phyloP scores from a whole-genome alignment of 192 early-diverging fungal species.

The Podila minutissima region DNA sequence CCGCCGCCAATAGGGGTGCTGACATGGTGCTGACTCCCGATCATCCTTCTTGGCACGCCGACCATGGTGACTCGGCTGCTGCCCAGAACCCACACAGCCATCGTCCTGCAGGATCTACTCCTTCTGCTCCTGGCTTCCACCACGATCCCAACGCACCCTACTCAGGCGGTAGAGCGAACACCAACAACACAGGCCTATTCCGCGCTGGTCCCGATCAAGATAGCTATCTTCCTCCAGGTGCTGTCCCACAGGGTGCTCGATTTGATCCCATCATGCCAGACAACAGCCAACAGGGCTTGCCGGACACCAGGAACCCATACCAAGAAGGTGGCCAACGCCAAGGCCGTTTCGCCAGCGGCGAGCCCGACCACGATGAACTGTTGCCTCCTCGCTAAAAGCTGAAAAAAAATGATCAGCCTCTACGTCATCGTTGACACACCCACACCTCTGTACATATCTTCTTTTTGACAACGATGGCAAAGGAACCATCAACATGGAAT shows the following conservation, averaged over 20 bases:
- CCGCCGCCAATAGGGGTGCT: slow-evolving; percentile 9
- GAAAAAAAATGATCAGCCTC: neutral
- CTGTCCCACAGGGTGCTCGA: slow-evolving; percentile 30
- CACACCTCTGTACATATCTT: neutral
- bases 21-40: slow-evolving; percentile 47
- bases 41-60: slow-evolving; percentile 33
- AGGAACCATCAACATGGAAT: neutral
- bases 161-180: slow-evolving; percentile 15
- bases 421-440: neutral
- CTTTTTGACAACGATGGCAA: neutral
- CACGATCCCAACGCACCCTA: slow-evolving; percentile 13
- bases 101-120: neutral
- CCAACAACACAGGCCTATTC: slow-evolving; percentile 2
- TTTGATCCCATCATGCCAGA: slow-evolving; percentile 41
- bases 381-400: slow-evolving; percentile 15
- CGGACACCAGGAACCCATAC: neutral
- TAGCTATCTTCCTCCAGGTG: slow-evolving; percentile 18
- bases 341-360: neutral
- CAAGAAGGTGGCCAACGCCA: slow-evolving; percentile 6
- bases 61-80: neutral
- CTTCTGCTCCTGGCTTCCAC: neutral
- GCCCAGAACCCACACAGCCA: neutral
- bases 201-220: slow-evolving; percentile 18
- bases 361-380: slow-evolving; percentile 10
- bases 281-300: slow-evolving; percentile 5